A percentile compares a stretch with the other conserved stretches of the same genome.
Conservation (phyloP, 2,329 filamentous ascomycete species). For the Chrysosporium keratinophilum region DNA sequence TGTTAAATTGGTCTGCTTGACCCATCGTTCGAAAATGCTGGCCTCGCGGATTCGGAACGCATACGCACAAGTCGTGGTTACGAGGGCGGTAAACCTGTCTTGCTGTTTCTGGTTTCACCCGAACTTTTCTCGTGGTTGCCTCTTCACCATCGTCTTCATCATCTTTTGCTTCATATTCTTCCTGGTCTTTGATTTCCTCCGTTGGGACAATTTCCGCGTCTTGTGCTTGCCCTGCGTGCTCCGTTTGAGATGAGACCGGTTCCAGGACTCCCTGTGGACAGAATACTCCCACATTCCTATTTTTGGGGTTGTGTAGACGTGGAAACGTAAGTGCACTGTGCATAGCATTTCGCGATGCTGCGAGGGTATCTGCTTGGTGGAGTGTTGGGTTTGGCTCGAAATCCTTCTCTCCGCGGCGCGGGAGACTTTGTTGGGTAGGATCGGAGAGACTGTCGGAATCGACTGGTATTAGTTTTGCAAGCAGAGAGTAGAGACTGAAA, state of each 20-base stretch:
- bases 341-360: constrained; percentile 76
- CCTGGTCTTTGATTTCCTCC: constrained; percentile 15
- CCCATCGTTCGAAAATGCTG: constrained; percentile 69
- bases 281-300: constrained; percentile 60
- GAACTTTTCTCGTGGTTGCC: no score
- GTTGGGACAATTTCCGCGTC: constrained; percentile 10
- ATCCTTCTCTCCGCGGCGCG: constrained; percentile 91
- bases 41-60: constrained; percentile 61
- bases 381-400: constrained; percentile 87
- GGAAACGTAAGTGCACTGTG: constrained; percentile 73
- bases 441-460: constrained; percentile 24
- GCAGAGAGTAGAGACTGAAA: not conserved
- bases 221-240: not conserved
- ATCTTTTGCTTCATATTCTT: constrained; percentile 9
- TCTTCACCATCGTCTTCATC: no score
- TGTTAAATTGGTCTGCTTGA: constrained; percentile 52
- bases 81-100: constrained; percentile 15
- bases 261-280: constrained; percentile 49
- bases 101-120: not conserved
- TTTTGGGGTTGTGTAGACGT: constrained; percentile 59
- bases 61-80: constrained; percentile 41
- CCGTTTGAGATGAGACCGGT: not conserved
- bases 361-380: constrained; percentile 66
- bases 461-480: not conserved
- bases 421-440: constrained; percentile 43